Conservation (phyloP, 345 rosid genomes). For the Eucalyptus pauciflora region DNA sequence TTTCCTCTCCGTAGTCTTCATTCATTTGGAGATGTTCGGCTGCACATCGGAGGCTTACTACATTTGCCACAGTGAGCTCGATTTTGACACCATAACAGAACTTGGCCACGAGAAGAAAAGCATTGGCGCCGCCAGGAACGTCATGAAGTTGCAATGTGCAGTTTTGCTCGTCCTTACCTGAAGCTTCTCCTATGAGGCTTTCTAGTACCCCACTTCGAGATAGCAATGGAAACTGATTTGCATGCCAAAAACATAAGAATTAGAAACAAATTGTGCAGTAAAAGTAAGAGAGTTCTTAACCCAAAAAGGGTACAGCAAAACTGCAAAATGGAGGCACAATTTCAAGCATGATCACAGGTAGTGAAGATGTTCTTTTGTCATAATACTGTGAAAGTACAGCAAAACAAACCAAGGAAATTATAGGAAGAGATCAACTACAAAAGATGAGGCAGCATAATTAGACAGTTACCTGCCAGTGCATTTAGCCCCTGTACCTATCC, state of each 20-base stretch:
- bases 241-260: not conserved
- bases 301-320: not conserved
- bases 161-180: constrained; percentile 22
- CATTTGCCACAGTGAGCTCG: constrained; percentile 54
- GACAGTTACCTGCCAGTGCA: not conserved
- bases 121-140: constrained; percentile 72
- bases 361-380: not conserved
- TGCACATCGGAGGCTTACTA: constrained; percentile 70
- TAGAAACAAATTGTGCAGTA: not conserved
- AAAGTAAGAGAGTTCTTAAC: not conserved
- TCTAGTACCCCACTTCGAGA: constrained; percentile 65
- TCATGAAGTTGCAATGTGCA: constrained; percentile 57
- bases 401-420: not conserved
- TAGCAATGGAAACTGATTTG: constrained; percentile 71
- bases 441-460: not conserved
- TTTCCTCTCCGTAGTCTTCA: constrained; percentile 64
- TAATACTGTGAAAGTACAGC: not conserved
- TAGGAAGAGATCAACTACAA: not conserved
- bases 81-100: constrained; percentile 79
- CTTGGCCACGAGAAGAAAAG: constrained; percentile 66
- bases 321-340: not conserved
- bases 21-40: constrained; percentile 77
- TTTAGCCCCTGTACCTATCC: not conserved
- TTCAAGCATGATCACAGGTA: not conserved
- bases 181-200: constrained; percentile 29